These are phyloP conservation scores for Phoma sp. DNA, from an alignment of 2,329 filamentous ascomycete species.

Conservation along the genomic window DNA sequence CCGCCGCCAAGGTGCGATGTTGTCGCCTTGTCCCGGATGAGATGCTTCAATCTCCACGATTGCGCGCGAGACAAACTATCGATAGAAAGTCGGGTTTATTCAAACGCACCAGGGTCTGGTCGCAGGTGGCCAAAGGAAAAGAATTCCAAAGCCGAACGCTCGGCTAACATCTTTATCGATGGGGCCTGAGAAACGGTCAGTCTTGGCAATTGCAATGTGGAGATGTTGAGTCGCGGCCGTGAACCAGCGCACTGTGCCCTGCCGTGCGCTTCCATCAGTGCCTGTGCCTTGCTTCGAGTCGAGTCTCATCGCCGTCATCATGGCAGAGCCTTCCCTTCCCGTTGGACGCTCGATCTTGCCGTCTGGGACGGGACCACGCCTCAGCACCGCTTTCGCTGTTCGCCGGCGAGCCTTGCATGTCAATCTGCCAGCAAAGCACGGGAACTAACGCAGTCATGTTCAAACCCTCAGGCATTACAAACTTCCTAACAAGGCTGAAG, in stretches of 20 bases:
- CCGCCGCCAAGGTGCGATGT: conserved; percentile 3
- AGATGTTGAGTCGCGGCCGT: conserved; percentile 8
- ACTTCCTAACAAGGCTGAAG: conserved; percentile 8
- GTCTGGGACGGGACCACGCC: neutral
- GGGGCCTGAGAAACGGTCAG: neutral
- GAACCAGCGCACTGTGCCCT: neutral
- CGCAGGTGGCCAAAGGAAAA: neutral
- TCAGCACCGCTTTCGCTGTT: neutral
- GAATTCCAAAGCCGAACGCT: conserved; percentile 1
- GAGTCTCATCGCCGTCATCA: neutral
- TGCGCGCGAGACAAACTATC: neutral
- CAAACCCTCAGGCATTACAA: neutral
- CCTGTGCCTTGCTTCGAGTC: conserved; percentile 5
- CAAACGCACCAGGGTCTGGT: neutral
- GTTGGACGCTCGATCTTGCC: neutral
- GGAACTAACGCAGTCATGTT: neutral
- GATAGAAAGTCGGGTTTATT: neutral
- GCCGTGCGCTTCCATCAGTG: conserved; percentile 7
- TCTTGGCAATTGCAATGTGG: conserved; percentile 7
- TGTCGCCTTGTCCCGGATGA: neutral
- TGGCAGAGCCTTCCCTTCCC: neutral
- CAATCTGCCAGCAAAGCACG: conserved; percentile 7
- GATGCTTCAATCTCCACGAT: conserved; percentile 8
- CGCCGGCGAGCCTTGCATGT: neutral
- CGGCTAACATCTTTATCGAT: conserved; percentile 3